phyloP scores from a whole-genome alignment of 2,329 filamentous ascomycete species.

The Nemania abortiva region DNA sequence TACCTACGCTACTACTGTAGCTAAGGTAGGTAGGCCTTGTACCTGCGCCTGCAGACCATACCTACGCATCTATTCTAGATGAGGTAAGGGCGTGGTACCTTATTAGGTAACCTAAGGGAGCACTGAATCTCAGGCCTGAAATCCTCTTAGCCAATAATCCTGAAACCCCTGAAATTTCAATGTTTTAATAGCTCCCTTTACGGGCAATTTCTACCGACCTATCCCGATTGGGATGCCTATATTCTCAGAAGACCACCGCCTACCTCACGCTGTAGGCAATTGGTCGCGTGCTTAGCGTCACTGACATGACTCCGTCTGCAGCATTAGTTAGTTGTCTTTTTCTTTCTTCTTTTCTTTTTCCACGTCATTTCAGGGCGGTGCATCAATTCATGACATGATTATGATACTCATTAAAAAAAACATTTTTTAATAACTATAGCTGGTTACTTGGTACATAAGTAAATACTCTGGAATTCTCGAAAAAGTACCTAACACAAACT shows the following conservation, averaged over 20 bases:
- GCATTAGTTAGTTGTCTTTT: neutral
- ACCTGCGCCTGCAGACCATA: too few relatives aligned
- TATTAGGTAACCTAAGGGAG: neutral
- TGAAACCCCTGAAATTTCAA: constrained; percentile 15
- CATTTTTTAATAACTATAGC: neutral
- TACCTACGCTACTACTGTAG: too few relatives aligned
- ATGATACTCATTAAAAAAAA: neutral
- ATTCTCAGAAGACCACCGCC: neutral
- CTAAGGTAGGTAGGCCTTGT: too few relatives aligned
- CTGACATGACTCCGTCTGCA: neutral
- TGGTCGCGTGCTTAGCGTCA: constrained; percentile 1
- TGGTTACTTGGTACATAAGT: too few relatives aligned
- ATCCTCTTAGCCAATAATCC: constrained; percentile 14
- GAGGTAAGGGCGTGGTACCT: neutral
- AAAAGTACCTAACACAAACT: too few relatives aligned
- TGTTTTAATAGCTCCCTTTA: constrained; percentile 2
- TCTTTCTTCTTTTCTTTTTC: neutral
- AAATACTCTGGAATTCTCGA: too few relatives aligned
- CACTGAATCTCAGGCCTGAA: neutral
- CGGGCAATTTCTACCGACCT: constrained; percentile 3
- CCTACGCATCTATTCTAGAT: too few relatives aligned
- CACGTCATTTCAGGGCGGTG: neutral
- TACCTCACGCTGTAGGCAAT: neutral
- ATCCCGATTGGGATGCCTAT: neutral
- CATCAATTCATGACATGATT: neutral